These are phyloP conservation scores for Quercus robur DNA, from an alignment of 306 rosid genomes.

Conservation along the genomic window DNA sequence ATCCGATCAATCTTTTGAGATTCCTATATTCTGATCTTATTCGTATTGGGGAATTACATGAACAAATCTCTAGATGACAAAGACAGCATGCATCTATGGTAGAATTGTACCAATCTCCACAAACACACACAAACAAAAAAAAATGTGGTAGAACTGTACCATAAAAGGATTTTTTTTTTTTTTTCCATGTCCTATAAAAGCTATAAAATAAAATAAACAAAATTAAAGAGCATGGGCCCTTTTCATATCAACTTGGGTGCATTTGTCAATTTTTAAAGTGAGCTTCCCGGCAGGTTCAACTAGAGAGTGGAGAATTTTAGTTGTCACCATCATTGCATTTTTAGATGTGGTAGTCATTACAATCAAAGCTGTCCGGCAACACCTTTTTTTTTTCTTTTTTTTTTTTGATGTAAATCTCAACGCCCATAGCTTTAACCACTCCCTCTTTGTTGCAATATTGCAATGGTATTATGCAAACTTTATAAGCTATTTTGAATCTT, in stretches of 20 bases:
- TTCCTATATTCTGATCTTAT: too few species aligned
- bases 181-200: too few species aligned
- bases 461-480: neutral
- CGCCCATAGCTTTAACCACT: neutral
- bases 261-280: too few species aligned
- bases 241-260: neutral
- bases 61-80: too few species aligned
- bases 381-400: neutral
- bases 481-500: neutral
- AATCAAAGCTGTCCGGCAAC: constrained; percentile 24
- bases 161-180: too few species aligned
- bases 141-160: too few species aligned
- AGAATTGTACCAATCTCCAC: too few species aligned
- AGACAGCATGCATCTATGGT: too few species aligned
- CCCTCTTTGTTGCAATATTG: neutral
- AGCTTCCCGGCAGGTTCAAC: constrained; percentile 1
- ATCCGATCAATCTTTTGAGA: too few species aligned
- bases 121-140: too few species aligned
- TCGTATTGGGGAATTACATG: too few species aligned
- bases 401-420: neutral
- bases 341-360: constrained; percentile 8
- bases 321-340: constrained; percentile 19
- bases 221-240: neutral
- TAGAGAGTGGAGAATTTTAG: constrained; percentile 33
- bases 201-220: too few species aligned